Conservation (phyloP, 306 rosid genomes). For the Ammopiptanthus mongolicus region DNA sequence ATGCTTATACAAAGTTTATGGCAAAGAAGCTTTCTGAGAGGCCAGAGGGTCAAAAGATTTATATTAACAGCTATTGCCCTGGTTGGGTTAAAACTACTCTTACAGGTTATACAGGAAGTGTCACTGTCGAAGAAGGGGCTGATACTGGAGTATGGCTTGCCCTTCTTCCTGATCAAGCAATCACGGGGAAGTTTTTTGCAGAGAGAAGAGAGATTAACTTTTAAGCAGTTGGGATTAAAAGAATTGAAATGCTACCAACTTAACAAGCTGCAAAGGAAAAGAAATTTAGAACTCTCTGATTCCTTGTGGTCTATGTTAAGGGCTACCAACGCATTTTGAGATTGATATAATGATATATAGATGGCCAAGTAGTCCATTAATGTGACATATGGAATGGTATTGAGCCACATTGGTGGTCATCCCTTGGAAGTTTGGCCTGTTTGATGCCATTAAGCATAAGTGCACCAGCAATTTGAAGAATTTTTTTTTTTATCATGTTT, state of each 20-base stretch:
- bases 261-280: background rate
- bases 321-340: background rate
- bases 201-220: conserved; percentile 81
- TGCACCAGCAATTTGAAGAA: conserved; percentile 4
- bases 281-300: background rate
- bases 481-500: background rate
- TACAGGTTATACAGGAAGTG: conserved; percentile 76
- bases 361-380: background rate
- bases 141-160: conserved; percentile 95
- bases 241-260: background rate
- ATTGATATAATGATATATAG: background rate
- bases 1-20: conserved; percentile 65
- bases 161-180: conserved; percentile 77
- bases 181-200: conserved; percentile 78
- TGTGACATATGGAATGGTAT: background rate
- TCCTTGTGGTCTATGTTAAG: background rate
- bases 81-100: conserved; percentile 95
- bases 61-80: conserved; percentile 81
- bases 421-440: background rate
- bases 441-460: background rate
- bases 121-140: conserved; percentile 81
- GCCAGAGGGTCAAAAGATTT: conserved; percentile 67
- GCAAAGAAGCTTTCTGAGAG: conserved; percentile 55
- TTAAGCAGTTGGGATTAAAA: conserved; percentile 12
- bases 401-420: background rate